These are phyloP conservation scores for Russula sp. DNA, from an alignment of 768 basidiomycete genomes.

Conservation along the genomic window DNA sequence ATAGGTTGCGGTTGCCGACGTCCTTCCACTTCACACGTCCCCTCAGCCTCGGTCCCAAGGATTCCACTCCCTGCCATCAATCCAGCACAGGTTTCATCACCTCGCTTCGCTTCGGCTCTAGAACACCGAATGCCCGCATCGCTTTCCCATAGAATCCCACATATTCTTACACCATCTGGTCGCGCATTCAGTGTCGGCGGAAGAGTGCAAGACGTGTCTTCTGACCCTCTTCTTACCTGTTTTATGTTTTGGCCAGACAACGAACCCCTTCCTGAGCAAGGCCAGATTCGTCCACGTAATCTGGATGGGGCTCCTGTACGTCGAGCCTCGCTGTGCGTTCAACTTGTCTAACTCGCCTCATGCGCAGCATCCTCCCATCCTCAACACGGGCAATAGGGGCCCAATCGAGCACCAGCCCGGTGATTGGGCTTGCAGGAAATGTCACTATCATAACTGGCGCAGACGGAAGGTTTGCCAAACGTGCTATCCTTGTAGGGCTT, in stretches of 20 bases:
- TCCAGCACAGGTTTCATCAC: constrained; percentile 18
- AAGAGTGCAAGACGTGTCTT: constrained; percentile 71
- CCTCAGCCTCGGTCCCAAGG: constrained; percentile 22
- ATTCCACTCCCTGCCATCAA: constrained; percentile 25
- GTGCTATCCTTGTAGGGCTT: constrained; percentile 66
- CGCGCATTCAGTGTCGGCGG: constrained; percentile 70
- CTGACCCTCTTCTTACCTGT: constrained; percentile 63
- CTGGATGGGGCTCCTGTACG: constrained; percentile 50
- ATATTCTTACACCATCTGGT: constrained; percentile 75
- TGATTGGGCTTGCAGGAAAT: constrained; percentile 64
- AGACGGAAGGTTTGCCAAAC: constrained; percentile 86
- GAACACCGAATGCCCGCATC: constrained; percentile 14
- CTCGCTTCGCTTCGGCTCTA: constrained; percentile 9
- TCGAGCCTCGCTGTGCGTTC: not conserved
- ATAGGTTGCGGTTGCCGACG: constrained; percentile 70
- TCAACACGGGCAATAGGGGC: constrained; percentile 84
- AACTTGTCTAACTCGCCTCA: constrained; percentile 12
- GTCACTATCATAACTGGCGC: constrained; percentile 85
- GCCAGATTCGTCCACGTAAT: constrained; percentile 58
- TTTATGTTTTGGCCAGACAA: constrained; percentile 92
- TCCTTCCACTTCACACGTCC: constrained; percentile 25
- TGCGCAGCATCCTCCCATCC: constrained; percentile 68
- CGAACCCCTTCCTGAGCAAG: constrained; percentile 71
- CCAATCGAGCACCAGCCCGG: constrained; percentile 73
- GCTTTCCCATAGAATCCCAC: constrained; percentile 24